Conservation (phyloP, 495 filamentous ascomycete species). For the Talaromyces trachyspermus region DNA sequence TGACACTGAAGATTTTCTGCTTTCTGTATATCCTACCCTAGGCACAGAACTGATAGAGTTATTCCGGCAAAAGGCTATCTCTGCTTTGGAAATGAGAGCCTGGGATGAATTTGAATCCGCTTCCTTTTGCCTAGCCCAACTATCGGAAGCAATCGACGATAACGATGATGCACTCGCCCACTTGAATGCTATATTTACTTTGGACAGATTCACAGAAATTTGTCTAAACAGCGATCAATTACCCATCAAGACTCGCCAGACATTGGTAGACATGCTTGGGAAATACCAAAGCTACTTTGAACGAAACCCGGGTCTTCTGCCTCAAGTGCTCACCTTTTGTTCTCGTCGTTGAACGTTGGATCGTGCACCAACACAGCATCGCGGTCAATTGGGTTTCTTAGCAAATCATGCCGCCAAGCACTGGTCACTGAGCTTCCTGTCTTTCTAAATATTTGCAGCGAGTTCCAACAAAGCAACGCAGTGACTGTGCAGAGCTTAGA, state of each 20-base stretch:
- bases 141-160: constrained; percentile 69
- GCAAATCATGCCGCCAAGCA: constrained; percentile 66
- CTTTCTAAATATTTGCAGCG: constrained; percentile 71
- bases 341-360: constrained; percentile 61
- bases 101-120: constrained; percentile 80
- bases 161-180: constrained; percentile 57
- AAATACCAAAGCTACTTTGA: constrained; percentile 79
- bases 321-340: constrained; percentile 75
- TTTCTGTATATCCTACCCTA: constrained; percentile 64
- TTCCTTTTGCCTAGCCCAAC: constrained; percentile 66
- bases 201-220: constrained; percentile 38
- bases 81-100: constrained; percentile 47
- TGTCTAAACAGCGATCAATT: constrained; percentile 47
- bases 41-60: constrained; percentile 60
- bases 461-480: constrained; percentile 51
- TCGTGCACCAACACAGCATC: constrained; percentile 66
- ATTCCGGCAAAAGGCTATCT: constrained; percentile 57
- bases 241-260: constrained; percentile 66
- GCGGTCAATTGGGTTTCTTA: constrained; percentile 70
- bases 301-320: constrained; percentile 60
- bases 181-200: constrained; percentile 69
- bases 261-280: constrained; percentile 68
- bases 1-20: constrained; percentile 74
- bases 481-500: constrained; percentile 70
- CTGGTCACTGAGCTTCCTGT: constrained; percentile 63